phyloP scores from a whole-genome alignment of 2,329 filamentous ascomycete species.

The Nannizziopsis barbatae region DNA sequence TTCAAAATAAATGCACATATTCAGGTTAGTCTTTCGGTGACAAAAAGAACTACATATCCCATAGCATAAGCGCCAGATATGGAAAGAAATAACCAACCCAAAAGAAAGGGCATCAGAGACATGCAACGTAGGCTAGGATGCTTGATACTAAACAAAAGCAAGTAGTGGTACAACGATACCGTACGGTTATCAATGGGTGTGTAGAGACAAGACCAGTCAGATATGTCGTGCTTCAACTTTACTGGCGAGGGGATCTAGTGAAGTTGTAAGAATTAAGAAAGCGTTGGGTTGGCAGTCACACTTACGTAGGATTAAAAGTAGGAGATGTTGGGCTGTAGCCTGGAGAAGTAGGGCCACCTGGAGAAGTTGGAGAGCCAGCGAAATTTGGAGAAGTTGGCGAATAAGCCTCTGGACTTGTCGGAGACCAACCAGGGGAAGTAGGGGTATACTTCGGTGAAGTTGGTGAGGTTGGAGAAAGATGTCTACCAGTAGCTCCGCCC shows the following conservation, averaged over 20 bases:
- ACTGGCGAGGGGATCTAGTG: slow-evolving; percentile 33
- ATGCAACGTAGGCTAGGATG: slow-evolving; percentile 5
- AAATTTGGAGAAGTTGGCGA: slow-evolving; percentile 43
- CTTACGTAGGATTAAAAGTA: slow-evolving; percentile 35
- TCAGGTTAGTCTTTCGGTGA: slow-evolving; percentile 11
- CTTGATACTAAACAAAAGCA: slow-evolving; percentile 15
- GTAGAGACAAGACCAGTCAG: slow-evolving; percentile 4
- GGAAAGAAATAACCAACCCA: slow-evolving; percentile 12
- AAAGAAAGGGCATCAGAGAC: slow-evolving; percentile 2
- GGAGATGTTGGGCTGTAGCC: slow-evolving; percentile 37
- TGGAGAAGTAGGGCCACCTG: slow-evolving; percentile 32
- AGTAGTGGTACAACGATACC: slow-evolving; percentile 32
- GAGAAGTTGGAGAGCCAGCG: slow-evolving; percentile 36
- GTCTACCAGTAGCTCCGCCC: slow-evolving; percentile 30
- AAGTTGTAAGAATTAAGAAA: background rate
- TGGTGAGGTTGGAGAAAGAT: slow-evolving; percentile 37
- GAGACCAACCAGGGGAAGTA: slow-evolving; percentile 43
- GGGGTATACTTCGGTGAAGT: slow-evolving; percentile 46
- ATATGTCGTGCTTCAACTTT: slow-evolving; percentile 15
- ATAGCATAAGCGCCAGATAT: slow-evolving; percentile 12
- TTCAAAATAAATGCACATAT: slow-evolving; percentile 3
- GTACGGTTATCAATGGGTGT: slow-evolving; percentile 12
- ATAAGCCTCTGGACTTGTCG: slow-evolving; percentile 38
- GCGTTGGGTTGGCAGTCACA: slow-evolving; percentile 8
- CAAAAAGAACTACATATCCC: slow-evolving; percentile 4